phyloP scores from a whole-genome alignment of 164 flowering plant species.

The Vitis amurensis region DNA sequence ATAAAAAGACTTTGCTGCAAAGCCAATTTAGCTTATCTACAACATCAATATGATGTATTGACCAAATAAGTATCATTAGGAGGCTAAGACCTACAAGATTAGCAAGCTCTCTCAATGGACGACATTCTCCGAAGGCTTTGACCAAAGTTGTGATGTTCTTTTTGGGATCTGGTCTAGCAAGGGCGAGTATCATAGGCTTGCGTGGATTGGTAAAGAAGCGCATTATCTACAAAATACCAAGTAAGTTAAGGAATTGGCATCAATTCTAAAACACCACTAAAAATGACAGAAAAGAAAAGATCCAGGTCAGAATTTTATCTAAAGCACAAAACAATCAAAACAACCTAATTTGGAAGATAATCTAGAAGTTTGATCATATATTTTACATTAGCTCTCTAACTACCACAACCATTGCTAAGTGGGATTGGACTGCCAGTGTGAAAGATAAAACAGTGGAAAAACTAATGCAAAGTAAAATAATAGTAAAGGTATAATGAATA shows the following conservation, averaged over 20 bases:
- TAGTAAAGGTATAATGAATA: conserved; percentile 9
- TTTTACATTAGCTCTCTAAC: too few species aligned
- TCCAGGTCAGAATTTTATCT: too few species aligned
- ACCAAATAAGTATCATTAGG: background rate
- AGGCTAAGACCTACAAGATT: conserved; percentile 69
- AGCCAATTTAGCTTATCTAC: background rate
- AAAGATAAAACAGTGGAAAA: too few species aligned
- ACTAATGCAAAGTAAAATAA: background rate
- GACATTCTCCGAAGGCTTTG: conserved; percentile 99
- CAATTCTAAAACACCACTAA: background rate
- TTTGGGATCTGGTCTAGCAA: conserved; percentile 98
- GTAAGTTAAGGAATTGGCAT: background rate
- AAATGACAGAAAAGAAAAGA: background rate
- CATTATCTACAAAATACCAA: conserved; percentile 71
- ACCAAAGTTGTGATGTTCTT: conserved; percentile 93
- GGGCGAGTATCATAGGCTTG: conserved; percentile 99
- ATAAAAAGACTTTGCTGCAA: background rate
- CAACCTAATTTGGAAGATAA: background rate
- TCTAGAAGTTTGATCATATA: too few species aligned
- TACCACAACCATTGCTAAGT: too few species aligned
- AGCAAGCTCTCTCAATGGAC: conserved; percentile 93
- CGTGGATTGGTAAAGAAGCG: conserved; percentile 94
- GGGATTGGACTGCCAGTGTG: too few species aligned
- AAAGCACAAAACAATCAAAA: too few species aligned
- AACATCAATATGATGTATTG: background rate